Percentiles rank a stretch among this genome's conserved stretches.
These are phyloP conservation scores for Trichothecium roseum DNA, from an alignment of 2,329 filamentous ascomycete species.

Conservation along the genomic window DNA sequence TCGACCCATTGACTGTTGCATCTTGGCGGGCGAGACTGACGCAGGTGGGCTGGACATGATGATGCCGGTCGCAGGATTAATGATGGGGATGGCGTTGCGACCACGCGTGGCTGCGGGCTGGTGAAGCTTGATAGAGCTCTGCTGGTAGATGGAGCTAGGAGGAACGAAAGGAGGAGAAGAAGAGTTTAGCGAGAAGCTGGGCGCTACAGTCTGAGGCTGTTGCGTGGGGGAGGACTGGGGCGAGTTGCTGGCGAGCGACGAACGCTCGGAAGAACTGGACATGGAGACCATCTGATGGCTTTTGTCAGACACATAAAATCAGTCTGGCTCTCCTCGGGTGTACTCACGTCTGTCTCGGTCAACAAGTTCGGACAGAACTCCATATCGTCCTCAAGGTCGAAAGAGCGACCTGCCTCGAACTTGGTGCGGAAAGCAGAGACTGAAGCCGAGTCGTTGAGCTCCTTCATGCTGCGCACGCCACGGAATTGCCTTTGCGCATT, in stretches of 20 bases:
- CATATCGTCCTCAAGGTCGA: slow-evolving; percentile 91
- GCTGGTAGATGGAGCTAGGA: slow-evolving; percentile 45
- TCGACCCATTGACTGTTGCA: slow-evolving; percentile 43
- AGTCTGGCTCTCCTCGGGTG: slow-evolving; percentile 3
- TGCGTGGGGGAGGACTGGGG: slow-evolving; percentile 86
- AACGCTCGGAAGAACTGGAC: slow-evolving; percentile 86
- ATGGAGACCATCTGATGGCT: slow-evolving; percentile 70
- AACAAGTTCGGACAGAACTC: slow-evolving; percentile 90
- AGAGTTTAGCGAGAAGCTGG: slow-evolving; percentile 65
- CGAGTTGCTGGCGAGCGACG: slow-evolving; percentile 88
- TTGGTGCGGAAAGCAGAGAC: slow-evolving; percentile 72
- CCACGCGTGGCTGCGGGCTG: slow-evolving; percentile 82
- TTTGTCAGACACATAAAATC: slow-evolving; percentile 3
- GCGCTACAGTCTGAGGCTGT: slow-evolving; percentile 68
- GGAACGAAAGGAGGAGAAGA: slow-evolving; percentile 57
- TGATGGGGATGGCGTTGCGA: slow-evolving; percentile 93
- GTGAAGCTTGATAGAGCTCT: slow-evolving; percentile 66
- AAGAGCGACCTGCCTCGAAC: slow-evolving; percentile 86
- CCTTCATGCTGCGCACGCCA: slow-evolving; percentile 76
- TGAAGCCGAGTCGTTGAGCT: slow-evolving; percentile 67
- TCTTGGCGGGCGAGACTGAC: slow-evolving; percentile 52
- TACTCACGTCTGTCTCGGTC: slow-evolving; percentile 84
- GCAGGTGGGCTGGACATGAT: slow-evolving; percentile 81
- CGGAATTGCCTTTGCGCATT: slow-evolving; percentile 82
- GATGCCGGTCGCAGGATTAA: slow-evolving; percentile 88